These are phyloP conservation scores for Lipomyces sp. DNA, from an alignment of 805 yeast species.

Conservation along the genomic window DNA sequence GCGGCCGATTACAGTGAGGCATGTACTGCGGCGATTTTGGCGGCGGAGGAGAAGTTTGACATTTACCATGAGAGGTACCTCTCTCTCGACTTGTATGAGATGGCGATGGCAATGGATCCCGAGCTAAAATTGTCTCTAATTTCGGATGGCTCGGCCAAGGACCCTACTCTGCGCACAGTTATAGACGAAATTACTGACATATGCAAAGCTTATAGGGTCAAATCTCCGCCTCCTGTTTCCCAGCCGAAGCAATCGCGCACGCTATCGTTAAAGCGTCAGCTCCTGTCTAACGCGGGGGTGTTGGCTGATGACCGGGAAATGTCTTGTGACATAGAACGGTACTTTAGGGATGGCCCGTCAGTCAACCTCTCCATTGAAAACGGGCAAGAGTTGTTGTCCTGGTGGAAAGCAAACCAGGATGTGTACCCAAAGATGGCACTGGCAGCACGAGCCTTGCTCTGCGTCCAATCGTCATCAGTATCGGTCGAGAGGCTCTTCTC, in stretches of 20 bases:
- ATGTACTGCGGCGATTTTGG: not conserved
- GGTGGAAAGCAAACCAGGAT: too few relatives aligned
- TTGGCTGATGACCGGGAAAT: not conserved
- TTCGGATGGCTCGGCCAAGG: slow-evolving; percentile 1
- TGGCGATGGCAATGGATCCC: not conserved
- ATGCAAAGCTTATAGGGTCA: not conserved
- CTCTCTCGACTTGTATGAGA: slow-evolving; percentile 2
- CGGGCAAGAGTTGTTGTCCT: too few relatives aligned
- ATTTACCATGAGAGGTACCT: not conserved
- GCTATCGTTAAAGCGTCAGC: not conserved
- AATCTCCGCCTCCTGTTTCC: not conserved
- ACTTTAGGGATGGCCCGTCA: too few relatives aligned
- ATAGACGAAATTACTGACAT: not conserved
- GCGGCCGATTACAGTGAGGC: slow-evolving; percentile 1
- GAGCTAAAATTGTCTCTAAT: not conserved
- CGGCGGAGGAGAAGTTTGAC: not conserved
- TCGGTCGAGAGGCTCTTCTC: slow-evolving; percentile 3
- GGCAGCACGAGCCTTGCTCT: too few relatives aligned
- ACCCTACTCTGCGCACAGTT: not conserved
- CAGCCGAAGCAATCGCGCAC: slow-evolving; percentile 3
- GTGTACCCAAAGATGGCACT: too few relatives aligned
- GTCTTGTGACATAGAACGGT: too few relatives aligned
- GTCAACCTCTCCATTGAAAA: too few relatives aligned
- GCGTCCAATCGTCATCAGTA: too few relatives aligned
- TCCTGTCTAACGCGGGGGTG: not conserved